Base-by-base conservation (phyloP, 805 yeast species). In the Danielozyma ontarioensis region DNA sequence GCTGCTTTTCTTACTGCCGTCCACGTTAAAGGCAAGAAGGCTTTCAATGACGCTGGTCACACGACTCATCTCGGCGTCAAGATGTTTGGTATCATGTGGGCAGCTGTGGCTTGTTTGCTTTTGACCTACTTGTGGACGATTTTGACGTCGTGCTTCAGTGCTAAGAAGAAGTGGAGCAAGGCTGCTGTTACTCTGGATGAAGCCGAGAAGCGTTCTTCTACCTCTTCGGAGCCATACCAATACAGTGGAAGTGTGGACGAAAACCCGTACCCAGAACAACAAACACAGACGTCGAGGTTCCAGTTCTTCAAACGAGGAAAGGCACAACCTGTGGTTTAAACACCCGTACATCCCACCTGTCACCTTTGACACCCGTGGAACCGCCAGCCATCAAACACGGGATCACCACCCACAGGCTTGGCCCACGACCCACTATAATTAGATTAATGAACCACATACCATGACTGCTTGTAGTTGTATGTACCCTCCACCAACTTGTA, bases 61-160 rank as follows among this genome's bases (percentile, higher is more conserved):
- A 13, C 35, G 13, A 66, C 82, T 2, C 51, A 44, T 3, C 26
- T 78, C 26, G 80, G 81, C 11, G 51, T 59, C 6, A 67, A 65
- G 27, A 61, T 70, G 53, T 65, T 82, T 53, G 86, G 77, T 11
- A 72, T 80, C 38, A 57, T 77, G 24, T 84, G 94, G 94, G 55
- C 79, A 3, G 53, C 73, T 4, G 68, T 68, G 7, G 37, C 44
- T 34, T 29, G 37, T 15, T 40, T 39, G 36, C 22, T 46, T 39
- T 25, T 39, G 8, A 19, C 22, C 22, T 6, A 19, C 22, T 19
- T 19, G 22, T 19, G 22, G 22, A 19, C 22, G 6, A 19, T 19
- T 10, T 6, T 19, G 8, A 19, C 22, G 8, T 6, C 22, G 8
- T 19, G 22, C 10, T 6, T 19, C 10, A 10, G 22, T 10, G 22